A percentile compares a stretch with the other conserved stretches of the same genome.
Evolutionary conservation across 1,284 basidiomycete species (phyloP).

Genomic region (Austroboletus niveus): DNA sequence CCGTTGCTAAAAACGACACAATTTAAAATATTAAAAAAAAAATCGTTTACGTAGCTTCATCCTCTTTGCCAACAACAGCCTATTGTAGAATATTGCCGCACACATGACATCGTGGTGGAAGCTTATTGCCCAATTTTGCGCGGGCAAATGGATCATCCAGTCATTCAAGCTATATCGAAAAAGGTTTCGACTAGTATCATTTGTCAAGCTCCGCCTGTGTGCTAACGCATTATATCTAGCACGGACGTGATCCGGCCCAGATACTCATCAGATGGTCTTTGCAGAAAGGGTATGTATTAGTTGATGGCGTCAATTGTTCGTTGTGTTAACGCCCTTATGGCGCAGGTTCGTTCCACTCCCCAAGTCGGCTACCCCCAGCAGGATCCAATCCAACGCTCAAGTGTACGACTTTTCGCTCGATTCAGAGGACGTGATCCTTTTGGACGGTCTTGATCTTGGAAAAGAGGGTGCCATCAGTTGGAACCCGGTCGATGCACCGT

Average conservation of each 20-base stretch:
- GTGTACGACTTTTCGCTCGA: conserved; percentile 71
- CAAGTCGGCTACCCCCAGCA: conserved; percentile 66
- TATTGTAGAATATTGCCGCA: conserved; percentile 75
- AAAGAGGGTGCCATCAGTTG: conserved; percentile 63
- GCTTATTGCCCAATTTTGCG: conserved; percentile 77
- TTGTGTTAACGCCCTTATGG: neutral
- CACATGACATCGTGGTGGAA: conserved; percentile 69
- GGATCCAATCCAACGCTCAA: conserved; percentile 69
- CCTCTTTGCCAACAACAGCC: conserved; percentile 81
- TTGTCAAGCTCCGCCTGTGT: conserved; percentile 2
- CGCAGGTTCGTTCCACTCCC: conserved; percentile 65
- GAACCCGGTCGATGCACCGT: conserved; percentile 62
- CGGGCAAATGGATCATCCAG: conserved; percentile 53
- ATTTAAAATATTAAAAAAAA: too few species aligned
- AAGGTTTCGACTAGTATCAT: conserved; percentile 43
- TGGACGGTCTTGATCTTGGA: conserved; percentile 66
- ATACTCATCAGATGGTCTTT: conserved; percentile 82
- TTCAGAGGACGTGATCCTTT: conserved; percentile 55
- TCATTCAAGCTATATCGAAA: conserved; percentile 50
- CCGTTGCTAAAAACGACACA: too few species aligned
- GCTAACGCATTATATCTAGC: conserved; percentile 31
- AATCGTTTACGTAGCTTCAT: conserved; percentile 54
- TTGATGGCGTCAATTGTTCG: neutral
- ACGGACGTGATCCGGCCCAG: conserved; percentile 61
- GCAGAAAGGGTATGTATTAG: conserved; percentile 65